These are phyloP conservation scores for Pyrenophora teres DNA, from an alignment of 2,329 filamentous ascomycete genomes.

Conservation along the genomic window DNA sequence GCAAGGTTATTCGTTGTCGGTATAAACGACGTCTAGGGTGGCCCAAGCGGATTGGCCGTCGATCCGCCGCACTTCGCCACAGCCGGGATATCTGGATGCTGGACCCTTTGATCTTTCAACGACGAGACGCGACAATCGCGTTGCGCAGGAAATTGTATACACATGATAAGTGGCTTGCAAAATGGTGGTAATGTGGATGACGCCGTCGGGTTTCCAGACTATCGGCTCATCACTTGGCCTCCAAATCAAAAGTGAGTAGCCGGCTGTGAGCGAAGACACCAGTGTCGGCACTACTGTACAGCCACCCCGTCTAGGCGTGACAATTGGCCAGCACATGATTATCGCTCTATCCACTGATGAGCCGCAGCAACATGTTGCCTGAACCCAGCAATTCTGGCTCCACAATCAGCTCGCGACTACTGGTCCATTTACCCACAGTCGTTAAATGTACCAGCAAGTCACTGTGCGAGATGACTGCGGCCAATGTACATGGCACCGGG, in stretches of 20 bases:
- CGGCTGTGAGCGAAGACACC: constrained; percentile 25
- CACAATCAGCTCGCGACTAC: constrained; percentile 24
- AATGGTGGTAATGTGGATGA: constrained; percentile 14
- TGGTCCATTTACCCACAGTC: constrained; percentile 20
- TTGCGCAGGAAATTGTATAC: constrained; percentile 11
- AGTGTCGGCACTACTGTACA: constrained; percentile 17
- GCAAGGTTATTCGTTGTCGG: constrained; percentile 28
- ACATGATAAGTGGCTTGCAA: constrained; percentile 1
- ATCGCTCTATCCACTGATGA: constrained; percentile 32
- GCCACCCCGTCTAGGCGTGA: constrained; percentile 25
- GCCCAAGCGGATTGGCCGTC: constrained; percentile 19
- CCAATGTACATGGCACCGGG: constrained; percentile 27
- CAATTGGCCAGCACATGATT: constrained; percentile 32
- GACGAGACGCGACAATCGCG: constrained; percentile 30
- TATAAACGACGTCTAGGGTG: constrained; percentile 15
- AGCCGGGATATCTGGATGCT: constrained; percentile 17
- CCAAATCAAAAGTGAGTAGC: constrained; percentile 30
- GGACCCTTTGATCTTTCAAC: constrained; percentile 10
- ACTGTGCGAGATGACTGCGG: constrained; percentile 27
- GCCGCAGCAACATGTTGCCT: constrained; percentile 30
- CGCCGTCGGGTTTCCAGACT: constrained; percentile 21
- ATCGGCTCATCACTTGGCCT: constrained; percentile 30
- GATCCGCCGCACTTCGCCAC: constrained; percentile 25
- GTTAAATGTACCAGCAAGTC: constrained; percentile 32
- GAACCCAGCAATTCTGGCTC: constrained; percentile 26